Evolutionary conservation across 2,329 filamentous ascomycete species (phyloP).

Genomic region (Verticillium isaacii): DNA sequence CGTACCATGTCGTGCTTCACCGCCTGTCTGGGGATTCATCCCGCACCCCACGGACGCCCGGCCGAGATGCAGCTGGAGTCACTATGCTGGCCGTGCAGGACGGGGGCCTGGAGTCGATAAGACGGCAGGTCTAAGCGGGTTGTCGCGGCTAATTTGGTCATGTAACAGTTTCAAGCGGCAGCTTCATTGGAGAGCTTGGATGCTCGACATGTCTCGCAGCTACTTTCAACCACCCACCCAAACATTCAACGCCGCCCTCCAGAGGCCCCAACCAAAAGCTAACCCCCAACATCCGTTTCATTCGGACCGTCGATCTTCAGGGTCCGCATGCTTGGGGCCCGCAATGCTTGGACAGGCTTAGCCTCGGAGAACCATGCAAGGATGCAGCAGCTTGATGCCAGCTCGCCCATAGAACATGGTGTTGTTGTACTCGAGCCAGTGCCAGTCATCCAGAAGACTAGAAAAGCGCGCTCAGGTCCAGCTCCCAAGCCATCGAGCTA

Average conservation of each 20-base stretch:
- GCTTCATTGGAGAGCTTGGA: conserved; percentile 7
- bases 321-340: not conserved
- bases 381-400: not conserved
- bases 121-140: conserved; percentile 11
- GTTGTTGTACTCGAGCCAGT: not conserved
- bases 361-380: not conserved
- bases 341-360: not conserved
- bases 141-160: conserved; percentile 13
- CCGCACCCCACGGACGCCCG: not conserved
- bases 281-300: not conserved
- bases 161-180: conserved; percentile 9
- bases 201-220: not conserved
- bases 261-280: not conserved
- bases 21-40: not conserved
- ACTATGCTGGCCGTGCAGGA: not conserved
- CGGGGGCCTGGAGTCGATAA: not conserved
- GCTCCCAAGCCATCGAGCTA: not conserved
- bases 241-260: not conserved
- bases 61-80: not conserved
- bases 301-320: not conserved
- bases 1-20: not conserved
- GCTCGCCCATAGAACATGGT: not conserved
- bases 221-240: not conserved
- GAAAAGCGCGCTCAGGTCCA: not conserved
- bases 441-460: not conserved